Base-by-base conservation (phyloP, 2,329 filamentous ascomycete species). In the Daldinia sp. region DNA sequence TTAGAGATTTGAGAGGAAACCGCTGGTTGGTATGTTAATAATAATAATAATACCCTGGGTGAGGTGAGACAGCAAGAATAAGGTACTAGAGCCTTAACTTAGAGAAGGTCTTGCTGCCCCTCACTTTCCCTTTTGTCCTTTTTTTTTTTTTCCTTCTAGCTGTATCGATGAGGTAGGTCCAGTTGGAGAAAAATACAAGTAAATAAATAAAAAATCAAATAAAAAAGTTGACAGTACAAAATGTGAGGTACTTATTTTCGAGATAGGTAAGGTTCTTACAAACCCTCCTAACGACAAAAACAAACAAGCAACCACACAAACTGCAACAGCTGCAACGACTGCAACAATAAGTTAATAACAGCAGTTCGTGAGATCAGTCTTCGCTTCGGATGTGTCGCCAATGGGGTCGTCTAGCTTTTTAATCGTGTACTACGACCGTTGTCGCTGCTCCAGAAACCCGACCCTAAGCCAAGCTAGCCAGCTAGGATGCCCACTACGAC, bases 321-420 rank as follows among this genome's bases (percentile, higher is more conserved):
- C 23, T 28, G 44, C 23, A 48, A 48, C 15, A 15, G 26, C 6
- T 15, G 35, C 35, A 42, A 56, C 53, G 18, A 20, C 44, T 42
- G 10, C 23, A 51, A 48, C 26, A 18, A 48, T 28, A 28, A 42
- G 6, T 42, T 13, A 39, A 23, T 23, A 50, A n/a, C 13, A 50
- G 46, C 35, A 62, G 42, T 55, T 66, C 39, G 63, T 68, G 30
- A 65, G 60, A 44, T 69, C 57, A 54, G 39, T 51, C 56, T 5
- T 41, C 53, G 18, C 18, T 67, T 67, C 60, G 66, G 57, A 53
- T 60, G 51, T 30, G 58, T 69, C 63, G 58, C 69, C 69, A 71
- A 71, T 71, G 68, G 68, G 68, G 63, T 67, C 33, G 42, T 71
- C 63, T 65, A 41, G 48, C 63, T 69, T 71, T 69, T 71, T 65